These are phyloP conservation scores for Silene conica DNA, from an alignment of 148 eudicot genomes.

Conservation along the genomic window DNA sequence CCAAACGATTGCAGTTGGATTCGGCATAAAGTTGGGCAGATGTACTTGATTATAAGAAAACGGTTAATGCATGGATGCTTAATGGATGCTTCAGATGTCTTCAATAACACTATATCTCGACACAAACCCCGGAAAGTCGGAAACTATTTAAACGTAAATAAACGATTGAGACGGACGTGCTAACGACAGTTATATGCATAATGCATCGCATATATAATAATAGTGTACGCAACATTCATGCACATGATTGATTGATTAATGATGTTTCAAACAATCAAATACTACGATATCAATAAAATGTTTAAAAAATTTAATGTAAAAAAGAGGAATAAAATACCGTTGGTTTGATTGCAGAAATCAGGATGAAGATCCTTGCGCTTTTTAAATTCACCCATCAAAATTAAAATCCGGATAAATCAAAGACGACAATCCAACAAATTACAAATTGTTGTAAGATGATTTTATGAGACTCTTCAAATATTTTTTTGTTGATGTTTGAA, in stretches of 20 bases:
- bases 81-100: neutral
- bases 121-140: no score
- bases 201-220: neutral
- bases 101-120: neutral
- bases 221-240: neutral
- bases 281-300: neutral
- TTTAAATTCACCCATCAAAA: constrained; percentile 1
- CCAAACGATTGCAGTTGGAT: no score
- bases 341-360: constrained; percentile 7
- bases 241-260: neutral
- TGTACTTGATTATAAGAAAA: no score
- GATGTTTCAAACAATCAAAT: neutral
- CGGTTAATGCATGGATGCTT: neutral
- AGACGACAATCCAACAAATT: neutral
- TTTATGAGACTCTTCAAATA: neutral
- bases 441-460: neutral
- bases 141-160: no score
- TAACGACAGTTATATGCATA: neutral
- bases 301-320: neutral
- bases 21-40: no score
- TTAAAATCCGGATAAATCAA: neutral
- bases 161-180: neutral
- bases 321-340: constrained; percentile 8
- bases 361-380: neutral
- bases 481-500: neutral